Base-by-base conservation (phyloP, 495 filamentous ascomycete genomes). In the Aspergillus sparsus region DNA sequence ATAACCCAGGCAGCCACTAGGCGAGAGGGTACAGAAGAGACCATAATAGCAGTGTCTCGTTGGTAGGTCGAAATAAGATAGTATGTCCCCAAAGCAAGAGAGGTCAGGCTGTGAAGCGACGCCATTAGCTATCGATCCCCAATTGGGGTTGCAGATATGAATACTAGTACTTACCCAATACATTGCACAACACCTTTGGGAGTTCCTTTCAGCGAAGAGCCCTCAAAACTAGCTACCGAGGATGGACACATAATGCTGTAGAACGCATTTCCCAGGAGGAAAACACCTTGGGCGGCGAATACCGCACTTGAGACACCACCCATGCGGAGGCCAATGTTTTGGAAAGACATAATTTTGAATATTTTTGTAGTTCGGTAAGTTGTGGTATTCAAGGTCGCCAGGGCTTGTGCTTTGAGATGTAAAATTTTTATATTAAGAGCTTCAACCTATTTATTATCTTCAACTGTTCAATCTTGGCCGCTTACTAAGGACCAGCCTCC, bases 31-130 rank as follows among this genome's bases (percentile, higher is more conserved):
- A 66, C 16, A 0, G 63, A 62, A 34, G 63, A 50, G 21, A 54
- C 52, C 60, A 66, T 66, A 45, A 62, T 57, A 11, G 53, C 36
- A 15, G 39, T 49, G 39, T 66, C 47, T 11, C 53, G 51, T 52
- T 66, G 60, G 52, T 66, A 66, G 7, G 46, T 53, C 45, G 63
- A 58, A 57, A 66, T 62, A 1, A 62, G 56, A 35, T 59, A 62
- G 46, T 59, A 59, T 41, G 63, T 66, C 12, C 63, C 63, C 44
- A 62, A 53, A 35, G 55, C 55, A 37, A 66, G 45, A 34, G 63
- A 66, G 33, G 57, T 63, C 15, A 61, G 27, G 12, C 61, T 66
- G 42, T 44, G 21, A 41, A n/a, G 10, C 7, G n/a, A n/a, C n/a
- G n/a, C 7, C 37, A 9, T n/a, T 41, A n/a, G 37, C 11, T 0